These are phyloP conservation scores for Imleria badia DNA, from an alignment of 768 basidiomycete species.

Conservation along the genomic window DNA sequence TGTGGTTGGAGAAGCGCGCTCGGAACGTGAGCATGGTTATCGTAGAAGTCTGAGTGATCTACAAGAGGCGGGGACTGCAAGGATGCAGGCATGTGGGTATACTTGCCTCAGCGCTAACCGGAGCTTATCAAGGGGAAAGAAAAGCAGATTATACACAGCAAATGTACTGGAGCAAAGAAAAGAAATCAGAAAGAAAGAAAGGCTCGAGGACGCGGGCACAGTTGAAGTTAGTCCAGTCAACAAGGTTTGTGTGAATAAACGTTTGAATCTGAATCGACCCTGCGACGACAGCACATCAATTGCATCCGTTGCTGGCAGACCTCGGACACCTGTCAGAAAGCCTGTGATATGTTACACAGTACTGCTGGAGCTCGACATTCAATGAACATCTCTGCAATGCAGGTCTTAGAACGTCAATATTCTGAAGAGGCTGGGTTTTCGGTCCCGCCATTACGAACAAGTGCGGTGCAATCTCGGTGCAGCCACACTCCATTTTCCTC, in stretches of 20 bases:
- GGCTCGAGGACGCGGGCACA: conserved; percentile 5
- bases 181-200: conserved; percentile 20
- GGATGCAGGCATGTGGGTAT: conserved; percentile 22
- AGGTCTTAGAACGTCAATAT: no score
- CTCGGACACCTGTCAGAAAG: conserved; percentile 10
- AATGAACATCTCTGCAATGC: no score
- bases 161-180: conserved; percentile 14
- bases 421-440: no score
- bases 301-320: conserved; percentile 11
- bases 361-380: no score
- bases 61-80: conserved; percentile 13
- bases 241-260: conserved; percentile 3
- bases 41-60: conserved; percentile 19
- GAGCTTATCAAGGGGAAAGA: conserved; percentile 1
- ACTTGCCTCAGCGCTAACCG: conserved; percentile 4
- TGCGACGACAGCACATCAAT: neutral
- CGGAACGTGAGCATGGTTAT: conserved; percentile 4
- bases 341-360: no score
- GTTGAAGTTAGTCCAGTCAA: conserved; percentile 10
- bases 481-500: no score
- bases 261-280: conserved; percentile 13
- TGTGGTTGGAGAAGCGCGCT: conserved; percentile 1
- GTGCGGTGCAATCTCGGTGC: no score
- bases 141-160: conserved; percentile 19
- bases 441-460: no score